Conservation (phyloP, 192 early-diverging fungal species). For the Helicostylum pulchrum region DNA sequence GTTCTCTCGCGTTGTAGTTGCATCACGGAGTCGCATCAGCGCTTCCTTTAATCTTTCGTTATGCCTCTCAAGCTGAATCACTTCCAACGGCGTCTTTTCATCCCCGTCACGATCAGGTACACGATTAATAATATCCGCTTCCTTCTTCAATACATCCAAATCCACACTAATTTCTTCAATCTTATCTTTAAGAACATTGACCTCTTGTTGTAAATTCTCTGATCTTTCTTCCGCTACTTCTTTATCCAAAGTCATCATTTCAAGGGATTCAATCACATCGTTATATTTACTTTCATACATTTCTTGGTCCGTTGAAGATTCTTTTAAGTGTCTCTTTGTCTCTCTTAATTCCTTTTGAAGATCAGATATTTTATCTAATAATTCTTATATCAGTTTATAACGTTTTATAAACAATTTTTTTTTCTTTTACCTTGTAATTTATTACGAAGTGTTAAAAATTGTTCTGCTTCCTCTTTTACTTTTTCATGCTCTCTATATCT, state of each 20-base stretch:
- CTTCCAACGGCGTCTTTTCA: constrained; percentile 49
- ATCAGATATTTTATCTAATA: constrained; percentile 59
- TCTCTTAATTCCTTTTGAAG: constrained; percentile 74
- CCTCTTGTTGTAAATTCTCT: constrained; percentile 73
- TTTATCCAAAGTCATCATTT: constrained; percentile 85
- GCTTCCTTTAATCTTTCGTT: constrained; percentile 90
- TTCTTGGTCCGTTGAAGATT: constrained; percentile 58
- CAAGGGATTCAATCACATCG: constrained; percentile 75
- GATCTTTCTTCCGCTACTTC: constrained; percentile 89
- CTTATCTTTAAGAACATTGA: constrained; percentile 69
- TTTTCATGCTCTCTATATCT: constrained; percentile 68
- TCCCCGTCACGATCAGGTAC: constrained; percentile 37
- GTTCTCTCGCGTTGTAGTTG: constrained; percentile 67
- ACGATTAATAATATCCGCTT: constrained; percentile 38
- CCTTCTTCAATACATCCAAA: constrained; percentile 64
- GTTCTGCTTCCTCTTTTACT: constrained; percentile 69
- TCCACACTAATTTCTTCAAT: constrained; percentile 73
- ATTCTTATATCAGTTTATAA: background rate
- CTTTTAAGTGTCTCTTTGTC: constrained; percentile 55
- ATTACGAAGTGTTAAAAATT: constrained; percentile 59
- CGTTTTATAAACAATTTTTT: background rate
- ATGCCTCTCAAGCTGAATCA: constrained; percentile 70
- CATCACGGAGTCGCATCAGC: constrained; percentile 77
- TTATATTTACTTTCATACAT: constrained; percentile 62
- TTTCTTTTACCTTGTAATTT: constrained; percentile 55